A percentile compares a stretch with the other conserved stretches of the same genome.
These are phyloP conservation scores for Blepharisma japonicum DNA, from an alignment of 73 alveolate species.

Conservation along the genomic window DNA sequence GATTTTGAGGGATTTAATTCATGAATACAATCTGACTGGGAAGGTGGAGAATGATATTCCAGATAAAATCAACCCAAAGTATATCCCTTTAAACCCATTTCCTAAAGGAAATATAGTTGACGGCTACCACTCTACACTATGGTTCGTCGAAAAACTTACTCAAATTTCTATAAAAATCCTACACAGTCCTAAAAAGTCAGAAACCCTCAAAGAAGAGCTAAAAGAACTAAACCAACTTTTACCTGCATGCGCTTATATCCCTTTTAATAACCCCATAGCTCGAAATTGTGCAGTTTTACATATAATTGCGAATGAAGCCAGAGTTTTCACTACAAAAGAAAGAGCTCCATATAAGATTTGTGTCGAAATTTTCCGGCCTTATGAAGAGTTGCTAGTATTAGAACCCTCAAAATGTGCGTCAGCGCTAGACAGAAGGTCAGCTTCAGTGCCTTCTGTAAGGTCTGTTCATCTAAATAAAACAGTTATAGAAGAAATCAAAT, in stretches of 20 bases:
- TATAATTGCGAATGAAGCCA: constrained; percentile 66
- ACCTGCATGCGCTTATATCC: constrained; percentile 57
- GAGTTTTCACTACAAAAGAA: constrained; percentile 80
- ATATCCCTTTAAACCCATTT: neutral
- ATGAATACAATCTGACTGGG: neutral
- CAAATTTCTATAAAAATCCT: neutral
- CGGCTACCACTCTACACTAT: neutral
- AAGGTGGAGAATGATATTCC: neutral
- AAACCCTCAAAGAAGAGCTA: constrained; percentile 39
- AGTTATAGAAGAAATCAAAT: neutral
- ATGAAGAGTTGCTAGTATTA: constrained; percentile 39
- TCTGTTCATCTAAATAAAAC: neutral
- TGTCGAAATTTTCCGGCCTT: constrained; percentile 79
- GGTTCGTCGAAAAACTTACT: constrained; percentile 24
- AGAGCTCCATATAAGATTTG: constrained; percentile 82
- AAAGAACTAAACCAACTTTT: constrained; percentile 39
- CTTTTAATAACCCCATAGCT: constrained; percentile 37
- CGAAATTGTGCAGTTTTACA: constrained; percentile 73
- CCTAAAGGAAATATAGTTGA: neutral
- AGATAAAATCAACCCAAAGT: neutral
- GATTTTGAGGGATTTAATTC: neutral
- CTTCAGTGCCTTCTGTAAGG: too few relatives aligned
- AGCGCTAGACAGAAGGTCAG: neutral
- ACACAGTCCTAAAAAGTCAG: neutral
- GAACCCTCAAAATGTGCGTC: neutral